phyloP scores from a whole-genome alignment of 2,329 filamentous ascomycete genomes.

The Pseudogymnoascus sp. region DNA sequence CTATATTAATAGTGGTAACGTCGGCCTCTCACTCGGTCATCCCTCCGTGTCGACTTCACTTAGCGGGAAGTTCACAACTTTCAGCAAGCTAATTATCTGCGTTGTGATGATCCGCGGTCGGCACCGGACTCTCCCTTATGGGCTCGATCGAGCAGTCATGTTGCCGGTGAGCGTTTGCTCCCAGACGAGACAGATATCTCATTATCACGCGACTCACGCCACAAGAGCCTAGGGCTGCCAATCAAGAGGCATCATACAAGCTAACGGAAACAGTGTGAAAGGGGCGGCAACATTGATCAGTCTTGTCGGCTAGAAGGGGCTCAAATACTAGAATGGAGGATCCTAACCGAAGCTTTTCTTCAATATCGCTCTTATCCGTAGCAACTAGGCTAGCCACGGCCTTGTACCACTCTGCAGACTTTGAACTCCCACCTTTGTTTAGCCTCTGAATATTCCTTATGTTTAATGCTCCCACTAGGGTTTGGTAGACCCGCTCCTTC shows the following conservation, averaged over 20 bases:
- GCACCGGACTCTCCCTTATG: conserved; percentile 45
- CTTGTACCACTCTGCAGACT: neutral
- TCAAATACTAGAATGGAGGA: neutral
- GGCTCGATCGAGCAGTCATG: conserved; percentile 43
- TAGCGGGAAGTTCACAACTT: conserved; percentile 64
- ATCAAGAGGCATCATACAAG: neutral
- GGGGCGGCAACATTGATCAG: neutral
- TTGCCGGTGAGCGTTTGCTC: conserved; percentile 29
- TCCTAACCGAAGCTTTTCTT: neutral
- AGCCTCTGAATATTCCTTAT: no score
- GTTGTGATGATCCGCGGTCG: conserved; percentile 48
- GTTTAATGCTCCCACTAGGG: no score
- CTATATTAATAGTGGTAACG: conserved; percentile 53
- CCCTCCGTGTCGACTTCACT: conserved; percentile 66
- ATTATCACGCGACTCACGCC: neutral
- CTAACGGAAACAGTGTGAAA: neutral
- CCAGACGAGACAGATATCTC: neutral
- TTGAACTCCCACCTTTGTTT: neutral
- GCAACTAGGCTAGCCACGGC: neutral
- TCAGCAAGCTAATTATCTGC: conserved; percentile 51
- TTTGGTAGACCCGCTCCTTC: no score
- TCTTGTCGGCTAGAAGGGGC: neutral
- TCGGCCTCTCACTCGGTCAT: conserved; percentile 82
- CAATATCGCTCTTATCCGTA: neutral
- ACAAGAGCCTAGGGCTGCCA: neutral